Conservation (phyloP, 106 monocot species). For the Posidonia australis region DNA sequence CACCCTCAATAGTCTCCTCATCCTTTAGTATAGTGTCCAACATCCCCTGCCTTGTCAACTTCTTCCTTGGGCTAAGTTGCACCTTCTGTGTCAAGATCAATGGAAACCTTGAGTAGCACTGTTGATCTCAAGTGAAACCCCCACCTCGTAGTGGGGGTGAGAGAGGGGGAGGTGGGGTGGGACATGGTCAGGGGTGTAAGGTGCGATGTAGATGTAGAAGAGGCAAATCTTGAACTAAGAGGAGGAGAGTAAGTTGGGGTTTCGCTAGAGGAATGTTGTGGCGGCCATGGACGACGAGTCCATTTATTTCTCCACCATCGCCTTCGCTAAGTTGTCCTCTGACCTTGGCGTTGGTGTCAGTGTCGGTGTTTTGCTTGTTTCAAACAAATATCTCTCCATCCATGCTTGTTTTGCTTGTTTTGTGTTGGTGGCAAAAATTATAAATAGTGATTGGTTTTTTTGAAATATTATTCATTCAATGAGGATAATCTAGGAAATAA, state of each 20-base stretch:
- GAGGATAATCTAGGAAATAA: no score
- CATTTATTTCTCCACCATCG: constrained; percentile 7
- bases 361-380: no score
- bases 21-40: constrained; percentile 62
- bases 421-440: no score
- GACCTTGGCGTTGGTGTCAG: not conserved
- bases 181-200: constrained; percentile 24
- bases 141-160: constrained; percentile 49
- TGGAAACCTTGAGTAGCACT: constrained; percentile 52
- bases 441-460: no score
- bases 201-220: constrained; percentile 41
- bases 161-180: constrained; percentile 36
- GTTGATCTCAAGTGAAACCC: constrained; percentile 56
- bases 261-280: no score
- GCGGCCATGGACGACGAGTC: no score
- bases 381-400: no score
- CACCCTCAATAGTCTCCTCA: constrained; percentile 29
- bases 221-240: no score
- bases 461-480: no score
- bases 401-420: no score
- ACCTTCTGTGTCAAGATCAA: constrained; percentile 66
- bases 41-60: constrained; percentile 19
- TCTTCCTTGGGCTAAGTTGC: constrained; percentile 36
- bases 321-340: not conserved
- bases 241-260: no score